phyloP scores from a whole-genome alignment of 1,284 basidiomycete species.

The Marasmius fiardii region DNA sequence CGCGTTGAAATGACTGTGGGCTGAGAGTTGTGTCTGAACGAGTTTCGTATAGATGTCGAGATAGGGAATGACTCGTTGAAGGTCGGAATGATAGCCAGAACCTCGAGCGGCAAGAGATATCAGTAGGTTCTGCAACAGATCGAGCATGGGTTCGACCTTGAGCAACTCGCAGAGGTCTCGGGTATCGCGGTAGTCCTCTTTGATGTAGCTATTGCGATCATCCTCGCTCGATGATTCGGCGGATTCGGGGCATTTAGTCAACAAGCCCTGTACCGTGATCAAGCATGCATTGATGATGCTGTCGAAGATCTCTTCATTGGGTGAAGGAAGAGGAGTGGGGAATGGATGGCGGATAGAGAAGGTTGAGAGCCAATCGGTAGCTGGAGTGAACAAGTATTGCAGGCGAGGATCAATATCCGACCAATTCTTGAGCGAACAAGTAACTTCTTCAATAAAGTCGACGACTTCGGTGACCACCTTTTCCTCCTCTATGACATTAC shows the following conservation, averaged over 20 bases:
- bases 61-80: constrained; percentile 62
- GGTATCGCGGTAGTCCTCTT: constrained; percentile 34
- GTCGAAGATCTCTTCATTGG: constrained; percentile 21
- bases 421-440: constrained; percentile 29
- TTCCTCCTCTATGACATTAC: constrained; percentile 43
- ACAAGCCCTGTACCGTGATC: constrained; percentile 59
- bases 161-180: constrained; percentile 41
- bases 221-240: constrained; percentile 14
- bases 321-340: constrained; percentile 8
- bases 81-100: constrained; percentile 22
- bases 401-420: constrained; percentile 36
- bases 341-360: constrained; percentile 20
- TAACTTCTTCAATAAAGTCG: constrained; percentile 21
- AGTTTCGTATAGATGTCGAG: constrained; percentile 55
- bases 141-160: constrained; percentile 36
- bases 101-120: constrained; percentile 24
- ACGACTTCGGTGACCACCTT: constrained; percentile 22
- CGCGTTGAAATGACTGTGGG: constrained; percentile 67
- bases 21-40: constrained; percentile 49
- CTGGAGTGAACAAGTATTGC: constrained; percentile 43
- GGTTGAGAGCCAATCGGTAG: constrained; percentile 44
- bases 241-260: constrained; percentile 33
- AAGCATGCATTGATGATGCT: constrained; percentile 61
- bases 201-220: constrained; percentile 39
- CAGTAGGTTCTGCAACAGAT: constrained; percentile 34